Evolutionary conservation across 2,329 filamentous ascomycete genomes (phyloP).

Genomic region (Ilyonectria mors-panacis): DNA sequence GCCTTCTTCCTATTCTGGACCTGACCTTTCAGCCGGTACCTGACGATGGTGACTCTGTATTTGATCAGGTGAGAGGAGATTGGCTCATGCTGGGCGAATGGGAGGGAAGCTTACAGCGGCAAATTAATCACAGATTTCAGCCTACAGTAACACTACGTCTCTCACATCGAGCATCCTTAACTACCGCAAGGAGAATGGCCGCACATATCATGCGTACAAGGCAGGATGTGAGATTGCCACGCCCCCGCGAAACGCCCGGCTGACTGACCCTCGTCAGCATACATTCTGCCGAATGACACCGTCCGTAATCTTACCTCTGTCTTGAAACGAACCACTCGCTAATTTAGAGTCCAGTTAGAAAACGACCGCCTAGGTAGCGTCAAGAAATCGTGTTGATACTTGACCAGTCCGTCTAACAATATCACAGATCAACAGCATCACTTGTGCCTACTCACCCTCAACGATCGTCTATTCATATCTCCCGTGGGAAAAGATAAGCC

Average conservation of each 20-base stretch:
- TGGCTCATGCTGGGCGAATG: not conserved
- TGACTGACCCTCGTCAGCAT: constrained; percentile 1
- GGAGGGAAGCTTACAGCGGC: not conserved
- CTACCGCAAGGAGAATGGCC: constrained; percentile 33
- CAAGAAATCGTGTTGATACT: not conserved
- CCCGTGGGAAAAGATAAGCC: constrained; percentile 12
- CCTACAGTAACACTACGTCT: constrained; percentile 17
- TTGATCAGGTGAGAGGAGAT: constrained; percentile 12
- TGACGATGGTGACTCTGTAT: constrained; percentile 14
- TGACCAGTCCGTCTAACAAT: not conserved
- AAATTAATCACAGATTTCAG: constrained; percentile 1
- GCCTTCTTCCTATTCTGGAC: not conserved
- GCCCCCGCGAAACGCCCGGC: not conserved
- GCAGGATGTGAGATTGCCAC: constrained; percentile 30
- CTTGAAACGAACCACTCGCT: not conserved
- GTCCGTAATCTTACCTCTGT: not conserved
- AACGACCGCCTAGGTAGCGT: constrained; percentile 31
- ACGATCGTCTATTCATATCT: constrained; percentile 21
- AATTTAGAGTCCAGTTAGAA: constrained; percentile 12
- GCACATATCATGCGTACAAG: constrained; percentile 34
- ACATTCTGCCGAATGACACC: constrained; percentile 35
- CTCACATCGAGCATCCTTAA: constrained; percentile 25
- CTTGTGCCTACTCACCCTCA: constrained; percentile 26
- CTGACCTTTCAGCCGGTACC: not conserved
- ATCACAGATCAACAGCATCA: constrained; percentile 32